A percentile compares a stretch with the other conserved stretches of the same genome.
Evolutionary conservation across 2,329 filamentous ascomycete species (phyloP).

Genomic region (Aspergillus quadricinctus): DNA sequence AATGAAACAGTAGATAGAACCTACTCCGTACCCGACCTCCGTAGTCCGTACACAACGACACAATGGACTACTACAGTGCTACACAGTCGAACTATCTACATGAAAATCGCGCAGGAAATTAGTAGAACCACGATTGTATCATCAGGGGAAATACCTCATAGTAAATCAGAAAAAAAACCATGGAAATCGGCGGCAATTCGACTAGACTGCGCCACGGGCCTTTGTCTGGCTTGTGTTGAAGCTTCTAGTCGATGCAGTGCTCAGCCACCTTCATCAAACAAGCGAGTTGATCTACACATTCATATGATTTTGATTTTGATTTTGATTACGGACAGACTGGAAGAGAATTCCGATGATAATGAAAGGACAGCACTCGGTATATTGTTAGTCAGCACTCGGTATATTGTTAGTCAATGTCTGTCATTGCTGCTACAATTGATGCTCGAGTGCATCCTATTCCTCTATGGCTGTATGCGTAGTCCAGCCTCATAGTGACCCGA

Average conservation of each 20-base stretch:
- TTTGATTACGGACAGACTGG: not conserved
- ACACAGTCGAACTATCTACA: not conserved
- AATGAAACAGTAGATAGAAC: no score
- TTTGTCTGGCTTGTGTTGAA: constrained; percentile 6
- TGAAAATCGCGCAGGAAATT: not conserved
- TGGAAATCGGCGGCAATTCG: not conserved
- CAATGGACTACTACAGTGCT: no score
- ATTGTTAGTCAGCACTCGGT: not conserved
- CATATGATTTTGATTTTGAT: constrained; percentile 4
- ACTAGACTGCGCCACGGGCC: constrained; percentile 1
- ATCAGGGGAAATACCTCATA: not conserved
- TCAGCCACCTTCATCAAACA: constrained; percentile 10
- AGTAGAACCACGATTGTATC: not conserved
- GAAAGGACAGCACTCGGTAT: not conserved
- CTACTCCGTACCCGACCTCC: no score
- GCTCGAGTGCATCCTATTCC: not conserved
- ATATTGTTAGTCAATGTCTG: no score
- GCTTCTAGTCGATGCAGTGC: constrained; percentile 2
- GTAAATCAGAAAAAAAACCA: not conserved
- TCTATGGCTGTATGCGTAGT: no score
- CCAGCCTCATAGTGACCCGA: constrained; percentile 14
- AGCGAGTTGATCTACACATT: not conserved
- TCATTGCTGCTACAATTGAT: not conserved
- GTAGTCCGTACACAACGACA: no score
- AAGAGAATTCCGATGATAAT: not conserved